Percentiles rank a stretch among this genome's conserved stretches.
These are phyloP conservation scores for Fusarium haematococcum DNA, from an alignment of 2,329 filamentous ascomycete species.

Conservation along the genomic window DNA sequence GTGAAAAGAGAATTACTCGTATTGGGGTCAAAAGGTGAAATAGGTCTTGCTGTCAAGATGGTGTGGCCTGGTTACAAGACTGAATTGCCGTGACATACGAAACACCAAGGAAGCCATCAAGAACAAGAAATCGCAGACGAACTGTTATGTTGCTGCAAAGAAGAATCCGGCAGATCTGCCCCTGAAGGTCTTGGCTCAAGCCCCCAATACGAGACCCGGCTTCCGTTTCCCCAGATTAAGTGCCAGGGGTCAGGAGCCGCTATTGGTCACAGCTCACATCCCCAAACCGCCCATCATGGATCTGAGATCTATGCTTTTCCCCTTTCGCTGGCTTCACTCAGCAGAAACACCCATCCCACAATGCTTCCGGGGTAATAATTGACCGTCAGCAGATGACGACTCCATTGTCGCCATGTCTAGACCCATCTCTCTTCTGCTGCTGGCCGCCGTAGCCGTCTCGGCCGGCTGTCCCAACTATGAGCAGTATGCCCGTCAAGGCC, in stretches of 20 bases:
- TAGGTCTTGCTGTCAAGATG: neutral
- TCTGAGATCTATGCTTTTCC: slow-evolving; percentile 8
- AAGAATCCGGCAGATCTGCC: neutral
- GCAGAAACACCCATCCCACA: neutral
- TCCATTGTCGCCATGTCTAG: slow-evolving; percentile 14
- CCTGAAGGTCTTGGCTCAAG: neutral
- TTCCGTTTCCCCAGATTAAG: neutral
- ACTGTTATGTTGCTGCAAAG: neutral
- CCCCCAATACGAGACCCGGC: neutral
- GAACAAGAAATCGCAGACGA: neutral
- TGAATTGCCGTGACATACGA: neutral
- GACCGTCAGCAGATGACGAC: slow-evolving; percentile 16
- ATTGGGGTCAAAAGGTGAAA: neutral
- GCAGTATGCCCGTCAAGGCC: slow-evolving; percentile 53
- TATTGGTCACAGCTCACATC: slow-evolving; percentile 3
- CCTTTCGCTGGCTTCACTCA: neutral
- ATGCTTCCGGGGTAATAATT: slow-evolving; percentile 21
- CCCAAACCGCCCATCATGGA: neutral
- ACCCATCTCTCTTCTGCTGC: slow-evolving; percentile 6
- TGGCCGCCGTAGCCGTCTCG: slow-evolving; percentile 34
- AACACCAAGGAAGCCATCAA: neutral
- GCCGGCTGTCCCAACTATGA: slow-evolving; percentile 51
- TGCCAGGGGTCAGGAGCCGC: slow-evolving; percentile 19
- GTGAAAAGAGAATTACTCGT: neutral
- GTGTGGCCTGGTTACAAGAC: neutral